Percentiles rank a stretch among this genome's conserved stretches.
Evolutionary conservation across 2,329 filamentous ascomycete species (phyloP).

Genomic region (Mollisia scopiformis): DNA sequence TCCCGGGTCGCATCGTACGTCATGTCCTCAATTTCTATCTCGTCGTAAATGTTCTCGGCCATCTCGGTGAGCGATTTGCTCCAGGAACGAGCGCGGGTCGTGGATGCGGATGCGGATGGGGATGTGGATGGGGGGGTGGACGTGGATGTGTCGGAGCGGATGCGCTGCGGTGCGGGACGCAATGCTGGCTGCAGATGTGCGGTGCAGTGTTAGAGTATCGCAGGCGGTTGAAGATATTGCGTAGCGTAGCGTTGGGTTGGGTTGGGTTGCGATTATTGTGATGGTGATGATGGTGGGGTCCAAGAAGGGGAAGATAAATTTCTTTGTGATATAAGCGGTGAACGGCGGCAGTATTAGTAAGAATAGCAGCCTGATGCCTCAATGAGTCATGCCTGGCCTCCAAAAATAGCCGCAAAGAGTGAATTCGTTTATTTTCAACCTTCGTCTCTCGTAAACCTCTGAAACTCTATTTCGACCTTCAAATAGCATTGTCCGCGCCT

Average conservation of each 20-base stretch:
- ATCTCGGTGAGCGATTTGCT: constrained; percentile 9
- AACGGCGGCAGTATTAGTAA: constrained; percentile 1
- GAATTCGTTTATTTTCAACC: constrained; percentile 9
- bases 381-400: background rate
- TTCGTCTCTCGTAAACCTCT: background rate
- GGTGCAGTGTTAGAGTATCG: background rate
- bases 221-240: too few species aligned
- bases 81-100: too few species aligned
- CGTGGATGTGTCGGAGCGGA: background rate
- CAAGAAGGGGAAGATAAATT: constrained; percentile 5
- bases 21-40: constrained; percentile 99
- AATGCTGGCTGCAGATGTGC: background rate
- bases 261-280: too few species aligned
- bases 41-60: constrained; percentile 85
- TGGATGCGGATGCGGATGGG: too few species aligned
- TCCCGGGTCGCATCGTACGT: constrained; percentile 81
- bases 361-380: constrained; percentile 1
- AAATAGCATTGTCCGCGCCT: background rate
- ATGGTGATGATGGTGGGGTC: background rate
- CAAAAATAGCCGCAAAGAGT: background rate
- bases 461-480: background rate
- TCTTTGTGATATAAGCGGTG: background rate
- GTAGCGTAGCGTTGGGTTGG: too few species aligned
- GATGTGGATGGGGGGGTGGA: too few species aligned
- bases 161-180: background rate